Evolutionary conservation across 176 grass and related monocot genomes (phyloP), one percentile per base, ranked within the genome.

Genomic region (Themeda triandra): DNA sequence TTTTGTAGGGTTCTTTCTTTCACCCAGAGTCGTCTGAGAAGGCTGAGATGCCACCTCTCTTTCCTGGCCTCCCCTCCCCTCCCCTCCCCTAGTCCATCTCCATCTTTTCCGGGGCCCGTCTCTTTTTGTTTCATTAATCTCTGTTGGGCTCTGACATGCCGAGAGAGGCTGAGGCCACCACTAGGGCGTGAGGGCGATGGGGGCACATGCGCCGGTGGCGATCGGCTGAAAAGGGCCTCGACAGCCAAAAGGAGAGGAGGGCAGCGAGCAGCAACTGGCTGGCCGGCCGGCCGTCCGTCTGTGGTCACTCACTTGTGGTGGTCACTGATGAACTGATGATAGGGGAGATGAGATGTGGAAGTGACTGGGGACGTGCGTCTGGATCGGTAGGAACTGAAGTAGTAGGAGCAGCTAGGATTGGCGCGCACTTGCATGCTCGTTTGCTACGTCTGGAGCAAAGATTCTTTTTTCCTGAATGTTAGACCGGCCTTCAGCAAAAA

Each of bases 61-160:
- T 74, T 84, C 71, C 48, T 73, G 56, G 10, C 31, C 13, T 48
- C 45, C 45, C 3, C 41, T 2, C 3, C 42, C 42, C 10, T 11
- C 12, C 42, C 42, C 11, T 13, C 42, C n/a, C n/a, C n/a, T n/a
- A n/a, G n/a, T 6, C 10, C 41, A 3, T 27, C n/a, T 70, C 75
- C 76, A 78, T 92, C 79, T 66, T 86, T 89, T 83, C 37, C 71
- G 59, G 35, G 75, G 69, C 79, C 70, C 24, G 30, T 49, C 78
- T 90, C 91, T 92, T 87, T 90, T 87, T 90, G 87, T 92, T 87
- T 86, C 85, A 87, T 92, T 82, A 84, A 82, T 92, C 74, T 92
- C 85, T 85, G 30, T 92, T 79, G 67, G 78, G 84, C 69, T 92
- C 85, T 87, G 44, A 63, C 24, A 63, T 63, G 60, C 59, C 24